Conservation (phyloP, 306 rosid species). For the Quercus berberidifolia region DNA sequence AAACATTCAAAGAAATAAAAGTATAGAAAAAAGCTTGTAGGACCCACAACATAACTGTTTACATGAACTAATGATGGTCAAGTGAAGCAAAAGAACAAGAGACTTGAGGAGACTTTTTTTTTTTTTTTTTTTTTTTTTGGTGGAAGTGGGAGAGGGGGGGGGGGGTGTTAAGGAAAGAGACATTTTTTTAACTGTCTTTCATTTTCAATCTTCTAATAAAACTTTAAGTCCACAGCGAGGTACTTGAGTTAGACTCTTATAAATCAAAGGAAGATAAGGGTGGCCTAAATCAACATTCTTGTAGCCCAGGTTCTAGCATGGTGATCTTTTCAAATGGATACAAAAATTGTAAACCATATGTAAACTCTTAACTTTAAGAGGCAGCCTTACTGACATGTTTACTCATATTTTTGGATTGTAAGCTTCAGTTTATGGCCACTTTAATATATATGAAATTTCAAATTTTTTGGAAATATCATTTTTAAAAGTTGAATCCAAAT, state of each 20-base stretch:
- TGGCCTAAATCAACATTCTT: background rate
- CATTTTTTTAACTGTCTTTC: background rate
- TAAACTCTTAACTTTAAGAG: background rate
- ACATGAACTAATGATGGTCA: background rate
- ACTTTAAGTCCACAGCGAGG: background rate
- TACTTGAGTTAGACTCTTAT: background rate
- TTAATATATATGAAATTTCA: background rate
- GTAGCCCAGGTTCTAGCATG: background rate
- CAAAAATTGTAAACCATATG: background rate
- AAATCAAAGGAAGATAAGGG: background rate
- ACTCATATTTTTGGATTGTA: background rate
- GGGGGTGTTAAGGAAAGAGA: background rate
- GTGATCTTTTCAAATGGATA: background rate
- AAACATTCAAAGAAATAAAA: background rate
- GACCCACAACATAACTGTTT: background rate
- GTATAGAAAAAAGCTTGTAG: background rate
- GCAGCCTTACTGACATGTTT: no score
- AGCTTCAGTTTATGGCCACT: background rate
- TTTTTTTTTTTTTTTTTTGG: background rate
- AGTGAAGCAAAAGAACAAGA: background rate
- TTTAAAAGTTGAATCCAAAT: background rate
- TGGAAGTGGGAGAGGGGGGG: no score
- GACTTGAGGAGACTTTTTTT: background rate
- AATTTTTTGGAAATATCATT: background rate
- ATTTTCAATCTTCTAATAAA: background rate